Base-by-base conservation (phyloP, 1,284 basidiomycete species). In the Puccinia horiana region DNA sequence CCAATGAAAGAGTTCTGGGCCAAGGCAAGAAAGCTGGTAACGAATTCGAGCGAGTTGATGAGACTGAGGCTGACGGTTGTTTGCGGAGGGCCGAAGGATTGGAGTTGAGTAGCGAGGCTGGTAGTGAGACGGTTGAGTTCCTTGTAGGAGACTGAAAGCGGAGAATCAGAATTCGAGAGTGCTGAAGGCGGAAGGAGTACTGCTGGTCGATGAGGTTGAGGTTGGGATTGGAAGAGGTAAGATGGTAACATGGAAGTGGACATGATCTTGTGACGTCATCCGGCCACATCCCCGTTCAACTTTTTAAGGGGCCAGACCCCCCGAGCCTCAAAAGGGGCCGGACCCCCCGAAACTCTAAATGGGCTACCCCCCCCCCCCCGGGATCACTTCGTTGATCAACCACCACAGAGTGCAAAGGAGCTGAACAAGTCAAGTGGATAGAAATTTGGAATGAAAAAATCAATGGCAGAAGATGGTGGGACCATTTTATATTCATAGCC, bases 41-140 rank as follows among this genome's bases (percentile, higher is more conserved):
- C n/a, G 49, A 76, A 82, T 65, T 82, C 80, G 61, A 82, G n/a
- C 18, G 80, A 82, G 73, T 82, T 82, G 47, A 29, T 49, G 12
- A 82, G 73, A 47, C 79, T 81, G 42, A 81, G 54, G 29, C 54
- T 49, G 79, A 81, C 40, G 58, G 70, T 61, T 14, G 47, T 74
- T 74, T 81, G 79, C 20, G 69, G 52, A 2, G 52, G 72, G 0
- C 29, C 72, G 32, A 74, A 56, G 23, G n/a, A 12, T 6, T 56
- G 29, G 52, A 74, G 72, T 14, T 40, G 47, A 40, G 47, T 35
- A 23, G 72, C 72, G 8, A 74, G 72, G 49, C 72, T 56, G 47
- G 29, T 32, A 3, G 72, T 35, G 18, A 32, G 40, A 26, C 49
- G 37, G 37, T 72, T 72, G 69, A 74, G 72, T 56, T 74, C 49